These are phyloP conservation scores for Bertia moriformis DNA, from an alignment of 2,329 filamentous ascomycete genomes.

Conservation along the genomic window DNA sequence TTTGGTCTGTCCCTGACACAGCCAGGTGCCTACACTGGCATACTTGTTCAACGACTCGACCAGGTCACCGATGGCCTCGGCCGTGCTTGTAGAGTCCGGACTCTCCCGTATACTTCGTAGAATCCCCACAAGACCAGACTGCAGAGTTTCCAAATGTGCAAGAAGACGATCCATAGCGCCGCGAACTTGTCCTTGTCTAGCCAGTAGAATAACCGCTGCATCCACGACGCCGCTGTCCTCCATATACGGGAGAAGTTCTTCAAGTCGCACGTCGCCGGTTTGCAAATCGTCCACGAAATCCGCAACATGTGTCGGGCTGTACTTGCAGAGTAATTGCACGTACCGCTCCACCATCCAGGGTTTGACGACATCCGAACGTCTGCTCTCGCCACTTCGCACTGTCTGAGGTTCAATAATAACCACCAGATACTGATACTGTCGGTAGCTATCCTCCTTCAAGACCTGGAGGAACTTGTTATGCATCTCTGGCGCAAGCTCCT, in stretches of 20 bases:
- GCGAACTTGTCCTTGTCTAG: neutral
- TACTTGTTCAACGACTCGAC: neutral
- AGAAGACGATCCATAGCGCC: neutral
- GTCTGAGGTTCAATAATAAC: conserved; percentile 4
- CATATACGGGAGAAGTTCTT: neutral
- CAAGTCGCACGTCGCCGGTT: neutral
- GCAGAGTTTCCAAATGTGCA: neutral
- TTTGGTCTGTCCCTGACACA: conserved; percentile 5
- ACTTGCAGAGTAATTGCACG: conserved; percentile 9
- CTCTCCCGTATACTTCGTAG: neutral
- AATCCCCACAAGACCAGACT: conserved; percentile 1
- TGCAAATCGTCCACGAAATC: neutral
- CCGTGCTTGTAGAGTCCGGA: neutral
- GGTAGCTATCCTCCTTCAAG: conserved; percentile 33
- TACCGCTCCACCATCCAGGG: conserved; percentile 11
- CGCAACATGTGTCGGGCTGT: neutral
- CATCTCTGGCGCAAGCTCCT: conserved; percentile 35
- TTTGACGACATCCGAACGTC: conserved; percentile 13
- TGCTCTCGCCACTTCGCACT: neutral
- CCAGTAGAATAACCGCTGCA: conserved; percentile 1
- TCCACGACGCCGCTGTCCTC: neutral
- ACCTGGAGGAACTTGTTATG: conserved; percentile 37
- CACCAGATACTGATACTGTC: conserved; percentile 49
- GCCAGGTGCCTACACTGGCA: conserved; percentile 1
- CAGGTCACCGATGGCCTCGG: conserved; percentile 1